phyloP scores from a whole-genome alignment of 75 land plant genomes.

The Pinus tabuliformis region DNA sequence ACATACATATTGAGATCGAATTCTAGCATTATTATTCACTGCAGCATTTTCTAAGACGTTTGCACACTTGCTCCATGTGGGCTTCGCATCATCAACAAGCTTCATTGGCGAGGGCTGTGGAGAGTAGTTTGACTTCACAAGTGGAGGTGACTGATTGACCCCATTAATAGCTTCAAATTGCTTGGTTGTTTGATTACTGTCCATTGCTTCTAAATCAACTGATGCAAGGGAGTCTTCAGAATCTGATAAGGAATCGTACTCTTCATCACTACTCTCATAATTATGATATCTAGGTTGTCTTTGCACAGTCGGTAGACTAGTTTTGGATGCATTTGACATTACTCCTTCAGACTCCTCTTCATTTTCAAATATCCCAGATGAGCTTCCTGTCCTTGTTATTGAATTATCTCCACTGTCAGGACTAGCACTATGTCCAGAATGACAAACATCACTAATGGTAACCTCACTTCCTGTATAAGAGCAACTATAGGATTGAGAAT shows the following conservation, averaged over 20 bases:
- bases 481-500: constrained; percentile 30
- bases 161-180: constrained; percentile 6
- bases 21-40: constrained; percentile 8
- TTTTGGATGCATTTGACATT: constrained; percentile 1
- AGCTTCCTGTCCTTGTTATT: not conserved
- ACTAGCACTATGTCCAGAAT: not conserved
- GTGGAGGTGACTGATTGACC: not conserved
- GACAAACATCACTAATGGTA: not conserved
- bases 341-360: not conserved
- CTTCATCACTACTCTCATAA: constrained; percentile 31
- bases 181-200: not conserved
- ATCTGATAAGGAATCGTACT: constrained; percentile 12
- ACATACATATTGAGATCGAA: constrained; percentile 37
- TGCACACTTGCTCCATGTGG: constrained; percentile 5
- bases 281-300: constrained; percentile 34
- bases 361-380: not conserved
- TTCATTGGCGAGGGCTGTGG: not conserved
- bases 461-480: constrained; percentile 1
- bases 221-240: constrained; percentile 23
- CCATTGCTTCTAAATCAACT: constrained; percentile 14
- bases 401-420: constrained; percentile 12
- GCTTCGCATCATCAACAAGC: not conserved
- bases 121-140: not conserved
- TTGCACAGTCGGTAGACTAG: not conserved
- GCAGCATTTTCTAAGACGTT: not conserved